Evolutionary conservation across 805 yeast genomes (phyloP), one percentile per base, ranked within the genome.

Genomic region (Metschnikowia baotianmanensis): DNA sequence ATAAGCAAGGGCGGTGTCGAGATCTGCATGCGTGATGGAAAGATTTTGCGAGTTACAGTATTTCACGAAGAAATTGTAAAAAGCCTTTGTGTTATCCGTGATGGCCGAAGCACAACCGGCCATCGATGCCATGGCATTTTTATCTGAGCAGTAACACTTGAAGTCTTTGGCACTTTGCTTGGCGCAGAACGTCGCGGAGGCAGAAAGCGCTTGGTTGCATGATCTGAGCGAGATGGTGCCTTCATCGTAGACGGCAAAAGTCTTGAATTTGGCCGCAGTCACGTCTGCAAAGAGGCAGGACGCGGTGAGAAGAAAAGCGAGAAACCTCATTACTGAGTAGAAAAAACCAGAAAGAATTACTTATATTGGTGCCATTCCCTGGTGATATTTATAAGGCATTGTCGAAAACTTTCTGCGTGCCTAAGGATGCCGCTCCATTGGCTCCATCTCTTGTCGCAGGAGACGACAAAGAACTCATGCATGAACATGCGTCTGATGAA

Each of bases 91-190:
- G 10, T 35, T 18, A 5, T 20, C 23, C 6, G 17, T 28, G 13
- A 31, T 23, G 15, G 12, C 10, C 31, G 16, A 13, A 7, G 22
- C 27, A 15, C 44, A 41, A 5, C 44, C 40, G 13, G 37, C 39
- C 26, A 41, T n/a, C 2, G 44, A 41, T 3, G 44, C 44, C 40
- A 35, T 41, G 26, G 44, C 44, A 12, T 36, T 36, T 16, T 31
- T 31, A 24, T 41, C 22, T 13, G 31, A 16, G 22, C 44, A 41
- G 15, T 31, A 41, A 29, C 44, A 41, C 13, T 19, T 13, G 19
- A 26, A 41, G 8, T 19, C 23, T 10, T 16, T 21, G 12, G 36
- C 19, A n/a, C 25, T 29, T 20, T 35, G 40, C 11, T n/a, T 11
- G 11, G 20, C 11, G 15, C 44, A 41, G 31, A 35, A 41, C 3